These are phyloP conservation scores for Larix sibirica DNA, from an alignment of 83 land plant genomes.

Conservation along the genomic window DNA sequence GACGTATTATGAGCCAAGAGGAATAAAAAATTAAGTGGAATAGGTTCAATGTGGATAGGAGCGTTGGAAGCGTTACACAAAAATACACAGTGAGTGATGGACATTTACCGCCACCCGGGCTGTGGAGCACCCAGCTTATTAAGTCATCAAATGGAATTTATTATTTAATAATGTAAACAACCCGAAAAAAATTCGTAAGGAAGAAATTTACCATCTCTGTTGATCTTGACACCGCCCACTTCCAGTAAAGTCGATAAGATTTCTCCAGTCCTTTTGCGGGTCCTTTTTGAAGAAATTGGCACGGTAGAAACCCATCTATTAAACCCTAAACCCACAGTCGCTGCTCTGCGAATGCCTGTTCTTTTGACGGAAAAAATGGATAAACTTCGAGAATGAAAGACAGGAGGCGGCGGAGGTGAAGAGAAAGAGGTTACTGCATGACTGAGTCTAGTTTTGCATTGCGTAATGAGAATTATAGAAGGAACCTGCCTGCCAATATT, in stretches of 20 bases:
- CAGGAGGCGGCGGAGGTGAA: background rate
- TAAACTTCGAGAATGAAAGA: background rate
- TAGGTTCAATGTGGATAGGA: too few relatives aligned
- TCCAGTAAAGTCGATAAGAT: conserved; percentile 38
- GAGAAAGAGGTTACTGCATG: background rate
- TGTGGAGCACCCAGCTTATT: too few relatives aligned
- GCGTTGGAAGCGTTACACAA: too few relatives aligned
- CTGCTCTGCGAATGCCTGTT: too few relatives aligned
- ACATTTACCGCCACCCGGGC: too few relatives aligned
- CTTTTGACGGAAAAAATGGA: background rate
- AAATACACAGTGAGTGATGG: too few relatives aligned
- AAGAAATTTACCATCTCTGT: conserved; percentile 37
- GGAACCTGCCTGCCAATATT: background rate
- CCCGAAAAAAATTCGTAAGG: background rate
- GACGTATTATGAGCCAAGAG: too few relatives aligned
- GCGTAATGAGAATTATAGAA: background rate
- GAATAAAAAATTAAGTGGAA: too few relatives aligned
- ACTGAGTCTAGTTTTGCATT: background rate
- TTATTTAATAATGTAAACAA: too few relatives aligned
- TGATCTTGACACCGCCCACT: conserved; percentile 57
- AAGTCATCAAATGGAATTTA: too few relatives aligned
- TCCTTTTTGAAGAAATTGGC: background rate
- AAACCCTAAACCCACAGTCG: background rate
- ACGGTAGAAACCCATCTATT: background rate
- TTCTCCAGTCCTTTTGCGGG: background rate